Conservation (phyloP, 306 rosid species). For the Vigna reflexopilosa region DNA sequence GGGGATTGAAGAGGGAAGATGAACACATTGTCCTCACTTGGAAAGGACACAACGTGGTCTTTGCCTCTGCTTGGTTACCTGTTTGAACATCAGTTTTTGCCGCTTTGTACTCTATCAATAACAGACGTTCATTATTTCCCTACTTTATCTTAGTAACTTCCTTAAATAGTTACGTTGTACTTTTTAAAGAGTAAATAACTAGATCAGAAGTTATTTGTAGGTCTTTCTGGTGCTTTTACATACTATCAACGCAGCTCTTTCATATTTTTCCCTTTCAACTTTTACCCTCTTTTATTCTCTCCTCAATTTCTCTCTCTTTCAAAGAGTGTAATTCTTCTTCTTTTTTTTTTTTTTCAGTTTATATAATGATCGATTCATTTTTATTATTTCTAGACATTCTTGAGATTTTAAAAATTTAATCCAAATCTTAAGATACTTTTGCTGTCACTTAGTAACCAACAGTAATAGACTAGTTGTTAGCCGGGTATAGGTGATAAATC, state of each 20-base stretch:
- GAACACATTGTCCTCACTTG: slow-evolving; percentile 83
- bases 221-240: neutral
- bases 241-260: neutral
- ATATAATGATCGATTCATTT: neutral
- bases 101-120: slow-evolving; percentile 2
- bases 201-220: slow-evolving; percentile 16
- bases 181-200: slow-evolving; percentile 21
- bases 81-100: slow-evolving; percentile 49
- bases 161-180: slow-evolving; percentile 10
- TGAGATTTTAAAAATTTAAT: neutral
- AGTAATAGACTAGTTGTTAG: neutral
- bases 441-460: neutral
- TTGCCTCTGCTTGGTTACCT: slow-evolving; percentile 88
- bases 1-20: slow-evolving; percentile 95
- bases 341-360: neutral
- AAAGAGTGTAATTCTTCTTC: neutral
- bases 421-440: neutral
- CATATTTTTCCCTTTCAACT: neutral
- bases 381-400: neutral
- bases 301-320: neutral
- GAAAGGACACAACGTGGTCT: slow-evolving; percentile 96
- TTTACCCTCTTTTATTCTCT: neutral
- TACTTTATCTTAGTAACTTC: slow-evolving; percentile 8
- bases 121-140: neutral
- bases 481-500: neutral